These are phyloP conservation scores for Tagetes patula DNA, from an alignment of 129 eudicot species.

Conservation along the genomic window DNA sequence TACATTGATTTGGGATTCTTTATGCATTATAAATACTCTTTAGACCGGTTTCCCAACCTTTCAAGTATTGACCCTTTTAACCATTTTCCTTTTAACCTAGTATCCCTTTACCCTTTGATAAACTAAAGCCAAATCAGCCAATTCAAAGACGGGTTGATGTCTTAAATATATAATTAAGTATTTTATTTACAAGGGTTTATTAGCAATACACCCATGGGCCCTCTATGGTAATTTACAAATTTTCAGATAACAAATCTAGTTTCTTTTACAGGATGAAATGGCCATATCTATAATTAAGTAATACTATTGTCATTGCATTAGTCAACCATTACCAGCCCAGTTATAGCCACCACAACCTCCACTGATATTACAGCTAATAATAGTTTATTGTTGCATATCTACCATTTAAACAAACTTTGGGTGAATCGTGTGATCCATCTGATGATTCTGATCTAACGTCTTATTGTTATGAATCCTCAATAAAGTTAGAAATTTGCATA, in stretches of 20 bases:
- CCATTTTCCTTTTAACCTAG: not conserved
- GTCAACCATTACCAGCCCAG: not conserved
- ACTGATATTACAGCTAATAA: not conserved
- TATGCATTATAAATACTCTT: not conserved
- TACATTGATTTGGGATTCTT: not conserved
- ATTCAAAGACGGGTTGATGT: not conserved
- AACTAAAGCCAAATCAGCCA: not conserved
- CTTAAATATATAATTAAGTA: too few relatives aligned
- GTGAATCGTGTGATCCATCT: slow-evolving; percentile 3
- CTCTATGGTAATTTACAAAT: too few relatives aligned
- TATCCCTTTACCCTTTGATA: not conserved
- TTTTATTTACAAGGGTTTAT: too few relatives aligned
- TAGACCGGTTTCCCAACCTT: not conserved
- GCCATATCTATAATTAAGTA: not conserved
- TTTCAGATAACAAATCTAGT: too few relatives aligned
- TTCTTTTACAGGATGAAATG: not conserved
- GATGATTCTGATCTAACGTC: not conserved
- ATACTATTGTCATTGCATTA: slow-evolving; percentile 1
- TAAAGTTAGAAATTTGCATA: slow-evolving; percentile 23
- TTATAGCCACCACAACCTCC: not conserved
- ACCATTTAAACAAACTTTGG: slow-evolving; percentile 15
- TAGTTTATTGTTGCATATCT: not conserved
- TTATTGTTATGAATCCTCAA: slow-evolving; percentile 12
- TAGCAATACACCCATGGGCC: too few relatives aligned
- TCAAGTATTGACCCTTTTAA: not conserved